Conservation (phyloP, 352 stramenopile species). For the Heterotrichella gracilis region DNA sequence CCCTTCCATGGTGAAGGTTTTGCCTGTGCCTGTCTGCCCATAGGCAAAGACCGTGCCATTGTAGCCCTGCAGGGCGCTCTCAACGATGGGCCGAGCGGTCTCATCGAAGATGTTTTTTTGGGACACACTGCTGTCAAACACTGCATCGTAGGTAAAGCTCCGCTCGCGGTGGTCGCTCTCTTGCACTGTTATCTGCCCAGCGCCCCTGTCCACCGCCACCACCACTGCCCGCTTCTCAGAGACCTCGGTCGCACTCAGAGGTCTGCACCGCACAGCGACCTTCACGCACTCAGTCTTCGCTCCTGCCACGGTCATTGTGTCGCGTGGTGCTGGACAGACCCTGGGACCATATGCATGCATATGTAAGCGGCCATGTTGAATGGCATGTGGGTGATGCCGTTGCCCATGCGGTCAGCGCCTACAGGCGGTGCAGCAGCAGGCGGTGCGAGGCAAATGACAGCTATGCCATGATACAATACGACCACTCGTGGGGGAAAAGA, state of each 20-base stretch:
- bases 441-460: no score
- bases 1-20: constrained; percentile 47
- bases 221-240: constrained; percentile 36
- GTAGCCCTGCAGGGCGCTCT: constrained; percentile 51
- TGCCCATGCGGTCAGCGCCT: no score
- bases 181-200: constrained; percentile 31
- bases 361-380: no score
- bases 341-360: no score
- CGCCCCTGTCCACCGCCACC: constrained; percentile 30
- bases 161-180: constrained; percentile 34
- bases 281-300: constrained; percentile 36
- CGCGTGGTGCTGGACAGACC: no score
- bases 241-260: constrained; percentile 41
- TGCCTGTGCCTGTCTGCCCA: constrained; percentile 41
- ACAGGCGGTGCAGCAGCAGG: no score
- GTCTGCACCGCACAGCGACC: constrained; percentile 44
- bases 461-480: no score
- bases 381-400: no score
- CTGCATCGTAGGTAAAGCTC: constrained; percentile 55
- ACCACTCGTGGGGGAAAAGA: no score
- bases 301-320: no score
- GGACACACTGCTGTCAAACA: constrained; percentile 45
- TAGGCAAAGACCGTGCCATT: constrained; percentile 61
- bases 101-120: constrained; percentile 23
- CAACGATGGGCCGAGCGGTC: constrained; percentile 36